These are phyloP conservation scores for Bimuria novae-zelandiae DNA, from an alignment of 2,329 filamentous ascomycete species.

Conservation along the genomic window DNA sequence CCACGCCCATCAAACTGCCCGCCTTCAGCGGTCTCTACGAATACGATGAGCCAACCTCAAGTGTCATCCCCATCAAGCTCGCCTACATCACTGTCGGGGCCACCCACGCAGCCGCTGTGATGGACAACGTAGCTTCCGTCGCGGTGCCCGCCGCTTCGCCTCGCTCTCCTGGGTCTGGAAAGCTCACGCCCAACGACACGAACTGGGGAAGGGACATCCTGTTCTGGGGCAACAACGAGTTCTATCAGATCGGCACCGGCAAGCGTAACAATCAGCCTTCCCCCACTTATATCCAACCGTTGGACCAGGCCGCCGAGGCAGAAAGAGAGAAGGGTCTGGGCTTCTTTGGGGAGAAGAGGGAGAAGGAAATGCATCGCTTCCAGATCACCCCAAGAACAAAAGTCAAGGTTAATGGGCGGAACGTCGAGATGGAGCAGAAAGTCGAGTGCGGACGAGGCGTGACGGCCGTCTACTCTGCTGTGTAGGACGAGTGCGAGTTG, in stretches of 20 bases:
- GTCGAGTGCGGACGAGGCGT: slow-evolving; percentile 84
- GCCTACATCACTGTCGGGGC: slow-evolving; percentile 73
- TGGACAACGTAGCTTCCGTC: slow-evolving; percentile 78
- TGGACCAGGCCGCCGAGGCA: slow-evolving; percentile 67
- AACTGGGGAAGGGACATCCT: slow-evolving; percentile 89
- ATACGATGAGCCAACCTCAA: slow-evolving; percentile 75
- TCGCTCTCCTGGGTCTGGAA: slow-evolving; percentile 26
- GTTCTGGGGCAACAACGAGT: slow-evolving; percentile 95
- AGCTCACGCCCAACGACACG: slow-evolving; percentile 65
- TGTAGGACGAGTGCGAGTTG: too few relatives aligned
- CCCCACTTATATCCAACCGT: slow-evolving; percentile 77
- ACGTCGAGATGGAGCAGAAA: slow-evolving; percentile 78
- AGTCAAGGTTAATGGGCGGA: slow-evolving; percentile 70
- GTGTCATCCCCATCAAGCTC: slow-evolving; percentile 76
- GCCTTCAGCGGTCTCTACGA: slow-evolving; percentile 82
- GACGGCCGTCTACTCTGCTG: slow-evolving; percentile 79
- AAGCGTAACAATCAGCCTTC: slow-evolving; percentile 78
- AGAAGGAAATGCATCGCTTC: slow-evolving; percentile 73
- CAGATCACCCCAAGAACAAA: slow-evolving; percentile 79
- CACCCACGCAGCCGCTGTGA: slow-evolving; percentile 79
- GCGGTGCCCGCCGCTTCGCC: slow-evolving; percentile 53
- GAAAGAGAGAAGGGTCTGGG: slow-evolving; percentile 27
- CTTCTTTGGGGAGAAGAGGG: slow-evolving; percentile 43
- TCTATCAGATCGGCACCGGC: slow-evolving; percentile 89
- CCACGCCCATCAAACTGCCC: slow-evolving; percentile 78